A percentile compares a stretch with the other conserved stretches of the same genome.
Conservation (phyloP, 176 grass and related monocot species). For the barley (Hordeum vulgare) region DNA sequence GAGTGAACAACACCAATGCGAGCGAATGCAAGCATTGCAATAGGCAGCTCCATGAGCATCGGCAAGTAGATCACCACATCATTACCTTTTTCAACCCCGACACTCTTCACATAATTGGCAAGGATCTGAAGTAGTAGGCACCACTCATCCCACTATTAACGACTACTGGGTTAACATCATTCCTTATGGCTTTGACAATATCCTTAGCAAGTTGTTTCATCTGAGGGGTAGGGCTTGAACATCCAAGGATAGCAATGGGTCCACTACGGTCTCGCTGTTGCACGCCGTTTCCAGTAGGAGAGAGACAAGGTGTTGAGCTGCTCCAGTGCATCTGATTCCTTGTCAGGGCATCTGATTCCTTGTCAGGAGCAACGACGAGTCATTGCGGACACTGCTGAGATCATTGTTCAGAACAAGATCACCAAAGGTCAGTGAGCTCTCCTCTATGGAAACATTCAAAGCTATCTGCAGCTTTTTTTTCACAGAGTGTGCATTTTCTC, state of each 20-base stretch:
- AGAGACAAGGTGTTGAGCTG: constrained; percentile 87
- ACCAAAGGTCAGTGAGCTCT: constrained; percentile 82
- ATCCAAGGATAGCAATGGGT: too few relatives aligned
- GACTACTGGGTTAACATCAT: constrained; percentile 66
- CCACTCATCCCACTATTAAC: constrained; percentile 84
- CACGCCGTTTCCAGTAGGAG: too few relatives aligned
- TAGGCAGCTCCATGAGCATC: too few relatives aligned
- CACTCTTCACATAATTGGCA: too few relatives aligned
- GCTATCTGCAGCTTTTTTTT: constrained; percentile 91
- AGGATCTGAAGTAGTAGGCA: constrained; percentile 93
- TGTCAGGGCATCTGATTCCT: constrained; percentile 74
- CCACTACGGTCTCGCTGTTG: too few relatives aligned
- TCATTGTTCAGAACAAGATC: constrained; percentile 83
- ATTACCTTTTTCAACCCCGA: too few relatives aligned
- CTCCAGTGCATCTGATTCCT: too few relatives aligned
- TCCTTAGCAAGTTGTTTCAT: constrained; percentile 83
- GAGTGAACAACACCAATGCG: too few relatives aligned
- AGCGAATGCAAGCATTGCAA: too few relatives aligned
- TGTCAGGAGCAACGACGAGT: constrained; percentile 73
- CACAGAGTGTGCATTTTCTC: too few relatives aligned
- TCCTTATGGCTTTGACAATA: constrained; percentile 61
- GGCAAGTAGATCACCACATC: too few relatives aligned
- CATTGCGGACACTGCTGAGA: constrained; percentile 73
- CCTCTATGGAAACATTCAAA: constrained; percentile 67
- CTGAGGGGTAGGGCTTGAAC: too few relatives aligned